Conservation (phyloP, 768 basidiomycete genomes). For the Collybia sordida region DNA sequence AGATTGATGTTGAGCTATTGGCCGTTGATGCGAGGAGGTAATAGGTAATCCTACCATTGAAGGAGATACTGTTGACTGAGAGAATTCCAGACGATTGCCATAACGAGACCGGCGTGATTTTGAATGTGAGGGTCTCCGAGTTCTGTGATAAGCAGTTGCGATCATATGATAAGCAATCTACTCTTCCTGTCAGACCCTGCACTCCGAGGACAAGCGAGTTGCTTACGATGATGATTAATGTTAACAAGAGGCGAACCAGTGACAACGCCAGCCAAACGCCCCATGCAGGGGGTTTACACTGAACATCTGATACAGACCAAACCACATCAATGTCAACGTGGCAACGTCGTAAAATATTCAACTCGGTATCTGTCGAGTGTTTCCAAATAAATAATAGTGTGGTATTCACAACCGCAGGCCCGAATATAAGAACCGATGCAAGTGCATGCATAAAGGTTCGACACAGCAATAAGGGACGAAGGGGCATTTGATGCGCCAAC, state of each 20-base stretch:
- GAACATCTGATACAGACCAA: slow-evolving; percentile 47
- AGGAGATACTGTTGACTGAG: slow-evolving; percentile 15
- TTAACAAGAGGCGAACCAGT: slow-evolving; percentile 52
- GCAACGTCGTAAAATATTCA: slow-evolving; percentile 47
- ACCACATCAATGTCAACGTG: slow-evolving; percentile 64
- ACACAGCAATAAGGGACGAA: slow-evolving; percentile 27
- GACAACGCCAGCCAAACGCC: slow-evolving; percentile 56
- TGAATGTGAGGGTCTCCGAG: slow-evolving; percentile 21
- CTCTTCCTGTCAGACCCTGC: slow-evolving; percentile 2
- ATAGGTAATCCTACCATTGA: slow-evolving; percentile 9
- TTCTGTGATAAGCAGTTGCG: slow-evolving; percentile 22
- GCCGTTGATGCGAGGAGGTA: slow-evolving; percentile 5
- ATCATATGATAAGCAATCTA: slow-evolving; percentile 29
- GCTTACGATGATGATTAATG: slow-evolving; percentile 54
- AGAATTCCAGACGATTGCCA: slow-evolving; percentile 13
- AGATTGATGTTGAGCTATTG: slow-evolving; percentile 11
- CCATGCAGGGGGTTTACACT: slow-evolving; percentile 38
- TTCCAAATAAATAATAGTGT: slow-evolving; percentile 56
- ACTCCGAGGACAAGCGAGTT: background rate
- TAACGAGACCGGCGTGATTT: slow-evolving; percentile 11
- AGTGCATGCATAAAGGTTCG: slow-evolving; percentile 36
- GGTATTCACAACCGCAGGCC: slow-evolving; percentile 55
- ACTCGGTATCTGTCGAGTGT: slow-evolving; percentile 30
- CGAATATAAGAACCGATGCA: slow-evolving; percentile 47
- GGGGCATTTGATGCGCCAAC: slow-evolving; percentile 27